A percentile compares a stretch with the other conserved stretches of the same genome.
These are phyloP conservation scores for Sphaerobolus stellatus DNA, from an alignment of 1,284 basidiomycete species.

Conservation along the genomic window DNA sequence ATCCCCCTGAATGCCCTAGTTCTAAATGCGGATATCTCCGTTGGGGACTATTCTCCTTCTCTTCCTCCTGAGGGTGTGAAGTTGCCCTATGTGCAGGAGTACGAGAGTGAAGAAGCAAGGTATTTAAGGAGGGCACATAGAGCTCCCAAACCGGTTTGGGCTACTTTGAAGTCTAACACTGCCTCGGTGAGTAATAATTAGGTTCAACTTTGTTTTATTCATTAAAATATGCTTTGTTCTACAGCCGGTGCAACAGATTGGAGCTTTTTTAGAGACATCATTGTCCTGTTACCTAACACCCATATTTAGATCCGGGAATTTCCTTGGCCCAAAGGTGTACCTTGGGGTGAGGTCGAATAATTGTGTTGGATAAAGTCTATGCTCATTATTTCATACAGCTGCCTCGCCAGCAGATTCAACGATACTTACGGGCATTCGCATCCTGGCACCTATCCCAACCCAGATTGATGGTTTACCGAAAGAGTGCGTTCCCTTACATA, in stretches of 20 bases:
- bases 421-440: constrained; percentile 36
- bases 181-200: constrained; percentile 33
- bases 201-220: not conserved
- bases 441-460: no score
- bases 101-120: constrained; percentile 24
- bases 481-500: no score
- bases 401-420: constrained; percentile 23
- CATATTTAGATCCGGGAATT: no score
- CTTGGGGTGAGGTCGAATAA: constrained; percentile 15
- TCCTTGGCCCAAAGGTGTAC: constrained; percentile 36
- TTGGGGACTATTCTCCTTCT: constrained; percentile 41
- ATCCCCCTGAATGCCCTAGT: constrained; percentile 36
- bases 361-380: not conserved
- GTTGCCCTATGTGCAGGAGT: constrained; percentile 35
- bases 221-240: not conserved
- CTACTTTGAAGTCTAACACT: constrained; percentile 41
- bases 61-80: constrained; percentile 32
- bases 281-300: no score
- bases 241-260: constrained; percentile 19
- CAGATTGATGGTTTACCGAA: no score
- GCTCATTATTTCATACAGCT: constrained; percentile 20
- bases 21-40: constrained; percentile 38
- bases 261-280: no score
- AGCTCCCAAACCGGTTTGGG: constrained; percentile 46
- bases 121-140: constrained; percentile 26